Evolutionary conservation across 768 basidiomycete genomes (phyloP).

Genomic region (Mycena floridula): DNA sequence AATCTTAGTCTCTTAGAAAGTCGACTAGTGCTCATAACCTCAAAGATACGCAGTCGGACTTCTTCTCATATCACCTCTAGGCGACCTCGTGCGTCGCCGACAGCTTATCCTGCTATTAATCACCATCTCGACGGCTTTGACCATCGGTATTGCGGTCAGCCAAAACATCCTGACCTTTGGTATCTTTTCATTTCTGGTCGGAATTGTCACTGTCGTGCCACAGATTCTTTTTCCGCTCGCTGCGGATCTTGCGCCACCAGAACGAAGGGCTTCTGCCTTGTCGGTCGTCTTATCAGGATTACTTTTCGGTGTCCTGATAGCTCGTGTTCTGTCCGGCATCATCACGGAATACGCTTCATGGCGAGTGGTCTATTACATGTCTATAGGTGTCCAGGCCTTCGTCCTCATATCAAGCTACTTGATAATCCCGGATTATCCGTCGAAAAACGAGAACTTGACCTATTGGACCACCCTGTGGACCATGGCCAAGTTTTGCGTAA

Average conservation of each 20-base stretch:
- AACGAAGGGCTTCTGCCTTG: slow-evolving; percentile 67
- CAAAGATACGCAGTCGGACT: slow-evolving; percentile 67
- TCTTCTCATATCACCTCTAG: slow-evolving; percentile 72
- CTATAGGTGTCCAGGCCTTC: slow-evolving; percentile 60
- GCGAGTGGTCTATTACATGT: slow-evolving; percentile 74
- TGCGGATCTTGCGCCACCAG: slow-evolving; percentile 75
- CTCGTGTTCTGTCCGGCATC: slow-evolving; percentile 69
- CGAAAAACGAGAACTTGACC: slow-evolving; percentile 58
- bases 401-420: slow-evolving; percentile 57
- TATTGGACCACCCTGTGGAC: slow-evolving; percentile 67
- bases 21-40: background rate
- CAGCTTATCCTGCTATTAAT: slow-evolving; percentile 61
- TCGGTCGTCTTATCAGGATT: slow-evolving; percentile 67
- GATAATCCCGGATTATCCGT: slow-evolving; percentile 78
- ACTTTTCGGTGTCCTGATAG: slow-evolving; percentile 66
- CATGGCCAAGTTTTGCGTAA: slow-evolving; percentile 72
- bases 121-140: slow-evolving; percentile 46
- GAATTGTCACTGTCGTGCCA: slow-evolving; percentile 61
- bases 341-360: slow-evolving; percentile 69
- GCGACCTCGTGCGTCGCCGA: slow-evolving; percentile 75
- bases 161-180: slow-evolving; percentile 55
- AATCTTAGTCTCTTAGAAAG: too few species aligned
- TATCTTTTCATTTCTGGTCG: slow-evolving; percentile 63
- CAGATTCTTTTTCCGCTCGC: slow-evolving; percentile 75
- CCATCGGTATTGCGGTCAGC: slow-evolving; percentile 69